Conservation (phyloP, 345 rosid genomes). For the Raphanus raphanistrum region DNA sequence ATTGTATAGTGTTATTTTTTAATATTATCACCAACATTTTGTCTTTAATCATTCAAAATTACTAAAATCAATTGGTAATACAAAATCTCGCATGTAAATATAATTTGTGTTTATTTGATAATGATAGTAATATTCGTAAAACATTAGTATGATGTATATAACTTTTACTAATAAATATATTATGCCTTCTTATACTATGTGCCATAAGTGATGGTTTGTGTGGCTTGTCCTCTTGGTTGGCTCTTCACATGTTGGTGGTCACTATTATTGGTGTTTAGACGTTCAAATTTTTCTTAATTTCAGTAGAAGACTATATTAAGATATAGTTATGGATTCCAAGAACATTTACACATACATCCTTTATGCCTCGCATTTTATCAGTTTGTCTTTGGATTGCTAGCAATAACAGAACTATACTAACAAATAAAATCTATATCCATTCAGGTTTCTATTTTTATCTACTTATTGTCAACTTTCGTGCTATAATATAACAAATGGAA, state of each 20-base stretch:
- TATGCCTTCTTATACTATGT: too few species aligned
- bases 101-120: too few species aligned
- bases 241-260: conserved; percentile 19
- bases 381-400: background rate
- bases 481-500: background rate
- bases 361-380: background rate
- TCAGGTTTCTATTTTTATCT: background rate
- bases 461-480: background rate
- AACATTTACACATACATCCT: background rate
- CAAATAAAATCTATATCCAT: background rate
- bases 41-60: too few species aligned
- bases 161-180: too few species aligned
- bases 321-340: background rate
- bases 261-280: conserved; percentile 27
- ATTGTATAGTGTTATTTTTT: too few species aligned
- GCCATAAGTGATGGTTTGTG: too few species aligned
- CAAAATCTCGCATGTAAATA: too few species aligned
- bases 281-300: background rate
- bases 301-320: background rate
- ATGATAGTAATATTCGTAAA: background rate
- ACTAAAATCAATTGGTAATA: too few species aligned
- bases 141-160: too few species aligned
- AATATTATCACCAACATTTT: too few species aligned
- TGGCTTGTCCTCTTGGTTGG: too few species aligned
- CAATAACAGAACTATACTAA: background rate